Base-by-base conservation (phyloP, 345 rosid genomes). In the Camelina sativa region DNA sequence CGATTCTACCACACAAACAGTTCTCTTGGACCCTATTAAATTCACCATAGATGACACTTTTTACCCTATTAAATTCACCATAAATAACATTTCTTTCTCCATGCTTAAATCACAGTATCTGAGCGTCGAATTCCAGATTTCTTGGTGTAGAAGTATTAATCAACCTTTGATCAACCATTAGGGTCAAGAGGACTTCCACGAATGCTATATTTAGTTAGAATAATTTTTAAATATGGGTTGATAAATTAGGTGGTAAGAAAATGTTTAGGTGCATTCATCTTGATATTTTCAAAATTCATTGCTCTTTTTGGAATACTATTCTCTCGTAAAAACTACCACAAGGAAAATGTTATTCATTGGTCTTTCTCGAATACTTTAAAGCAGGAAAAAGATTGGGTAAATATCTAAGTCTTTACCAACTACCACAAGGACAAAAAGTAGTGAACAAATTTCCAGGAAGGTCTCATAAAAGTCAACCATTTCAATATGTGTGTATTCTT, bases 371-470 rank as follows among this genome's bases (percentile, higher is more conserved):
- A n/a, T 13, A 4, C 3, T 54, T 40, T 10, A 22, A 58, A 59
- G 8, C 41, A 11, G 6, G 35, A 72, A 8, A 41, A 72, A 61
- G 38, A 23, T 28, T 28, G 5, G 30, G 30, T 43, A 43, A 13
- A 62, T 43, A 43, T 43, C 34, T 2, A 11, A 62, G 19, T 62
- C 66, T 62, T 43, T 46, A 62, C 38, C 62, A 6, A 17, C 48
- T 37, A 5, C 46, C 15, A 59, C 25, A 37, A 59, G 2, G 34
- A 65, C 11, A 47, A 64, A 64, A 46, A 16, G 25, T 34, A 11
- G 11, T 1, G 43, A 65, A 16, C 9, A 43, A 22, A 23, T 43
- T 41, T 41, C 19, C 8, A 38, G 13, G 37, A 37, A 11, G 23
- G 16, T 11, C 6, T 60, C 8, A n/a, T 22, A 22, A 23, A 53